Evolutionary conservation across 306 rosid species (phyloP).

Genomic region (Cicer chorassanicum): DNA sequence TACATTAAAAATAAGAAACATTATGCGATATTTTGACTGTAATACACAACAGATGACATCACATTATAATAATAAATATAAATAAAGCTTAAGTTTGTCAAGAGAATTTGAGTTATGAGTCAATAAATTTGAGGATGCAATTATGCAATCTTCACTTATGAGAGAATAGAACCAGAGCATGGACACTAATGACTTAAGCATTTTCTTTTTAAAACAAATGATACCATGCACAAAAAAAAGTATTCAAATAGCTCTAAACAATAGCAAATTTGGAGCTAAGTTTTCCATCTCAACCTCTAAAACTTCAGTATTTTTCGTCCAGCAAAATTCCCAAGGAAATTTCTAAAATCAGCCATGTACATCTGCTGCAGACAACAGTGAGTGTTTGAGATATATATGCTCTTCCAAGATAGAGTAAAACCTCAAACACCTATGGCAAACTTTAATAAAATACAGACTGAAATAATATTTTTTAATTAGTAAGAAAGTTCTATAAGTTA

Average conservation of each 20-base stretch:
- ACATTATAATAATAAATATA: neutral
- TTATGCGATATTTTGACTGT: conserved; percentile 1
- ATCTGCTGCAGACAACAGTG: neutral
- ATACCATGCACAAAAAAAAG: neutral
- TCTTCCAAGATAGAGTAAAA: conserved; percentile 18
- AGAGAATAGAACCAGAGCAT: neutral
- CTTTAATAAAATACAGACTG: neutral
- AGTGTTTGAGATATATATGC: neutral
- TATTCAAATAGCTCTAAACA: neutral
- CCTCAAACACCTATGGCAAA: conserved; percentile 18
- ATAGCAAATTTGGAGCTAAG: neutral
- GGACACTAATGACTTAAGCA: neutral
- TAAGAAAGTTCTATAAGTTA: neutral
- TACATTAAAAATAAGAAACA: conserved; percentile 50
- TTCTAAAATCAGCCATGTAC: neutral
- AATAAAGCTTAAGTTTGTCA: neutral
- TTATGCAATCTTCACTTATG: neutral
- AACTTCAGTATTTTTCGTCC: neutral
- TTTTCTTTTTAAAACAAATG: neutral
- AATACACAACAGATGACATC: conserved; percentile 28
- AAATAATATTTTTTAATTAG: neutral
- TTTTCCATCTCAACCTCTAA: conserved; percentile 17
- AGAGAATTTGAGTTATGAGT: conserved; percentile 15
- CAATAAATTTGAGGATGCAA: conserved; percentile 14
- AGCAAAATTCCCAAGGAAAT: neutral